phyloP scores from a whole-genome alignment of 345 rosid species.

The Turritis glabra region DNA sequence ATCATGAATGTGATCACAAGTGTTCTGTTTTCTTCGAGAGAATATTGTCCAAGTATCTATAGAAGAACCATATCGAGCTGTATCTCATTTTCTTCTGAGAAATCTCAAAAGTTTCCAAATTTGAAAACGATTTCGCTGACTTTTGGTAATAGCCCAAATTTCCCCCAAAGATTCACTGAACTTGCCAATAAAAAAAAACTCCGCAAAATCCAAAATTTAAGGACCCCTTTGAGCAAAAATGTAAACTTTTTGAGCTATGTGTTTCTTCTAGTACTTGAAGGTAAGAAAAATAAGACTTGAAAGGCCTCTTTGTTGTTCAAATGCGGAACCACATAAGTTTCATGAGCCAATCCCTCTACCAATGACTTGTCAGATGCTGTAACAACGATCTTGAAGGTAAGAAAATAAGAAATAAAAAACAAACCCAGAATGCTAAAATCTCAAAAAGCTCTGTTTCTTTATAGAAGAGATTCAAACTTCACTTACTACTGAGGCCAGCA shows the following conservation, averaged over 20 bases:
- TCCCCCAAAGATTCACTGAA: constrained; percentile 21
- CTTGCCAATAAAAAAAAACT: neutral
- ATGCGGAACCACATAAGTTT: no score
- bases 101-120: constrained; percentile 27
- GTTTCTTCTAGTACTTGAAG: neutral
- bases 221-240: constrained; percentile 16
- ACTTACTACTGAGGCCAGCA: neutral
- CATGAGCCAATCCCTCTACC: no score
- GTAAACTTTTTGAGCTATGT: neutral
- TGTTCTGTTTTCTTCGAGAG: constrained; percentile 30
- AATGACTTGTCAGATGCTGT: no score
- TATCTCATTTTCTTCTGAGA: constrained; percentile 45
- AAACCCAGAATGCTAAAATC: constrained; percentile 1
- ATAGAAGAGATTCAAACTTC: constrained; percentile 11
- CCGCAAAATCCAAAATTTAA: neutral
- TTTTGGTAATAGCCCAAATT: constrained; percentile 23
- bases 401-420: neutral
- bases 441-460: constrained; percentile 25
- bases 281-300: no score
- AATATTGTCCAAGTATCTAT: constrained; percentile 32
- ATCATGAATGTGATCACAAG: constrained; percentile 64
- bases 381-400: no score
- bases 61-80: constrained; percentile 41
- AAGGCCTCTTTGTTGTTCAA: no score
- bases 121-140: neutral